phyloP scores from a whole-genome alignment of 805 yeast species.

The Hanseniaspora taiwanica region DNA sequence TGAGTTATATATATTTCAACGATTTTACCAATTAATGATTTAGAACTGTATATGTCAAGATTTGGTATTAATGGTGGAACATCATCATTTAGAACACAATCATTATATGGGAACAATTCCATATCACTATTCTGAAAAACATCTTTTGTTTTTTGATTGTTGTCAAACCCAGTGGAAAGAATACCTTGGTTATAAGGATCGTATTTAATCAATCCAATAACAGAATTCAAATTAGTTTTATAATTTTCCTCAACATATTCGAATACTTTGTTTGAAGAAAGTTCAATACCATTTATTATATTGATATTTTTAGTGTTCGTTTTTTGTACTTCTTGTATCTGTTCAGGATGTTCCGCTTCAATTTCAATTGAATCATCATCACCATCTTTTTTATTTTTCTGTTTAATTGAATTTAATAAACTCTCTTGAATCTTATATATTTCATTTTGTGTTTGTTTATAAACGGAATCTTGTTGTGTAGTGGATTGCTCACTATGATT shows the following conservation, averaged over 20 bases:
- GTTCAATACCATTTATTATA: neutral
- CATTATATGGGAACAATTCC: too few species aligned
- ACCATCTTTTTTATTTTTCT: neutral
- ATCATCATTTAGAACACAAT: neutral
- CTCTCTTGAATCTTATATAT: slow-evolving; percentile 23
- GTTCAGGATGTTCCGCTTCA: neutral
- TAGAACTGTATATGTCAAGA: slow-evolving; percentile 8
- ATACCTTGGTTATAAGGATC: slow-evolving; percentile 11
- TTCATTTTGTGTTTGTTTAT: slow-evolving; percentile 20
- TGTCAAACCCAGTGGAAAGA: too few species aligned
- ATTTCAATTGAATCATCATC: neutral
- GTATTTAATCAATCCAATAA: slow-evolving; percentile 9
- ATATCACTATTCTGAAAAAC: too few species aligned
- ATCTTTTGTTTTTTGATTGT: too few species aligned
- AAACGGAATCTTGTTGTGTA: slow-evolving; percentile 1
- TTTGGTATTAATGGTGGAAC: neutral
- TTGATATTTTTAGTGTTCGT: neutral
- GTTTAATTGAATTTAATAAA: slow-evolving; percentile 16
- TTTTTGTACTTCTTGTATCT: neutral
- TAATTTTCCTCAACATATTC: neutral
- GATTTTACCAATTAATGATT: slow-evolving; percentile 12
- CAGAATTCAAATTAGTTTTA: neutral
- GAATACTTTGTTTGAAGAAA: neutral
- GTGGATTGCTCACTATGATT: too few species aligned
- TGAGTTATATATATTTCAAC: slow-evolving; percentile 12